Conservation (phyloP, 1,284 basidiomycete genomes). For the Austroboletus olivaceoglutinosus region DNA sequence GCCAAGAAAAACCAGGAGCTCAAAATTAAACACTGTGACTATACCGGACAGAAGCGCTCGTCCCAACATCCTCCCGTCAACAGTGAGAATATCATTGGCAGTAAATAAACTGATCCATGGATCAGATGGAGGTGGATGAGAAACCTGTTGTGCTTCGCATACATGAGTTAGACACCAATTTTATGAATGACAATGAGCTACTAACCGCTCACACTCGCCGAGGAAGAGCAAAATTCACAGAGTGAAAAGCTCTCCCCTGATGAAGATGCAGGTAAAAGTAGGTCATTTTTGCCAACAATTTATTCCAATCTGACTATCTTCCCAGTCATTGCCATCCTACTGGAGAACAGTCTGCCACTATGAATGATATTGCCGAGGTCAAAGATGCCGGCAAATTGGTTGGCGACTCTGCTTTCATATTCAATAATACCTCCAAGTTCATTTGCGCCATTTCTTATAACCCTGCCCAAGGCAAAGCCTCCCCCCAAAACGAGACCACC, state of each 20-base stretch:
- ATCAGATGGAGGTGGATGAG: constrained; percentile 78
- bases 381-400: constrained; percentile 63
- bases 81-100: constrained; percentile 52
- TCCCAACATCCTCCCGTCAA: constrained; percentile 67
- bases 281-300: constrained; percentile 27
- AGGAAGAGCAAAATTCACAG: constrained; percentile 79
- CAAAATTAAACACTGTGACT: constrained; percentile 87
- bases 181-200: constrained; percentile 98
- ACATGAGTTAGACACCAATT: constrained; percentile 78
- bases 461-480: constrained; percentile 50
- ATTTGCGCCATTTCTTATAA: constrained; percentile 83
- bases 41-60: constrained; percentile 90
- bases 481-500: constrained; percentile 42
- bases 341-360: constrained; percentile 48
- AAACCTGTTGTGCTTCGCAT: constrained; percentile 59
- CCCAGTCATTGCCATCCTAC: constrained; percentile 65
- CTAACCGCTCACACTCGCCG: constrained; percentile 89
- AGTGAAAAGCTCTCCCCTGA: constrained; percentile 77
- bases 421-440: constrained; percentile 98
- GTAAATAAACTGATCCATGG: too few relatives aligned
- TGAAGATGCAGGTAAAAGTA: constrained; percentile 79
- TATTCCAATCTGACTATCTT: not conserved
- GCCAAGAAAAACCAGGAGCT: constrained; percentile 77
- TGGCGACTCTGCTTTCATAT: constrained; percentile 67
- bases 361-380: constrained; percentile 49